Base-by-base conservation (phyloP, 345 rosid genomes). In the Populus ilicifolia region DNA sequence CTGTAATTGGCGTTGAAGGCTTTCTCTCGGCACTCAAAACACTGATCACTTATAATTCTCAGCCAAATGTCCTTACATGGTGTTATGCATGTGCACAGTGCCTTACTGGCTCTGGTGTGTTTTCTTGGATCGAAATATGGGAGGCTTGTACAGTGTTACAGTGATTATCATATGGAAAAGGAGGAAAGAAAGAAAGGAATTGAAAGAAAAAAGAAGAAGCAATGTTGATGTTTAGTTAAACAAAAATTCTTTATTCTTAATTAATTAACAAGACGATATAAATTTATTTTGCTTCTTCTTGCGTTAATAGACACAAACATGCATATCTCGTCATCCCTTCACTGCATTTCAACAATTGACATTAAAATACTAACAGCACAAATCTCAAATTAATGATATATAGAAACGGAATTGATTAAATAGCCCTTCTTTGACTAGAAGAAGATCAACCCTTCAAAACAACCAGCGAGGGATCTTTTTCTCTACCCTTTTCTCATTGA, bases 401-500 rank as follows among this genome's bases (percentile, higher is more conserved):
- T 23, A 30, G 20, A 64, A 14, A 20, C 65, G 16, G 16, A 13
- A 21, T 18, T 61, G 25, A 43, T 63, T 74, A 46, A 30, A 6
- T 33, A 33, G 36, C 36, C 36, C 36, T 33, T 33, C 36, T 33
- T 33, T 33, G 5, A 33, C 36, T 33, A 33, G 36, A 33, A 33
- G 35, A 33, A 33, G 36, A 33, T 33, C 18, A 20, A 25, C 5
- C 81, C 41, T 54, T 75, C 72, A 90, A 70, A 86, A 82, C 83
- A 88, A 80, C 88, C 88, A 81, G 78, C 83, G 83, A 67, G 77
- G 52, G 0, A 83, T 74, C 86, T 83, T 91, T 70, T 77, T 88
- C 83, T 84, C 78, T 43, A 80, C 65, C 72, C 86, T 88, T 86
- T 84, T 93, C 90, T 93, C 98, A 44, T 72, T 82, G 16, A 93